Evolutionary conservation across 805 yeast genomes (phyloP), one percentile per base, ranked within the genome.

Genomic region (Saturnispora halmiae): DNA sequence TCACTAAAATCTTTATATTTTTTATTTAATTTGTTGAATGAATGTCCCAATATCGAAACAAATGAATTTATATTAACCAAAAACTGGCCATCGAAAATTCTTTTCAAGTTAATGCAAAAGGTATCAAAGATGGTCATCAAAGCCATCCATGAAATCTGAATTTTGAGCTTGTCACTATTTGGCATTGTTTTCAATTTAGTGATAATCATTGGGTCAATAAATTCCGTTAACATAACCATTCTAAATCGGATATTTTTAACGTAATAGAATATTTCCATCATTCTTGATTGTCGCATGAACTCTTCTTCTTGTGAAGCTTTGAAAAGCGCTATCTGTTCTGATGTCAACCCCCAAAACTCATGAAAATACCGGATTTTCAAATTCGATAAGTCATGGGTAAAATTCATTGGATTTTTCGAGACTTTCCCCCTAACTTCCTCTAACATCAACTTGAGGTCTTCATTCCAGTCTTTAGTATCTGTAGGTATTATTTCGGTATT

Each of bases 71-170:
- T 11, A 29, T 40, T 40, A 14, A 40, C 36, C 21, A 40, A 21
- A 16, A 34, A 18, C 29, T 40, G 42, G 10, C 38, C 38, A 34
- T 40, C 42, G 11, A 40, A 33, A 6, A 40, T 29, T 24, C 38
- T 40, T 9, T 40, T 40, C 15, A 40, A 18, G 24, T 40, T 40
- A 9, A 34, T 9, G 11, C 33, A 33, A 18, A 40, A 34, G 4
- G 36, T 27, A 34, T 40, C 42, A 34, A 40, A 40, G 9, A 40
- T 40, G 1, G 42, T 40, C 14, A 25, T 19, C n/a, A 40, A 25
- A 2, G 42, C 42, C 42, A 40, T 40, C 42, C 42, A 40, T 8
- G 38, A 34, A 4, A 40, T 40, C 21, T 40, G 42, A 25, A 40
- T 40, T 24, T 40, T 40, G 15, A 34, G 15, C 28, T 40, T 40